Evolutionary conservation across 129 eudicot species (phyloP).

Genomic region (Gnaphalium uliginosum): DNA sequence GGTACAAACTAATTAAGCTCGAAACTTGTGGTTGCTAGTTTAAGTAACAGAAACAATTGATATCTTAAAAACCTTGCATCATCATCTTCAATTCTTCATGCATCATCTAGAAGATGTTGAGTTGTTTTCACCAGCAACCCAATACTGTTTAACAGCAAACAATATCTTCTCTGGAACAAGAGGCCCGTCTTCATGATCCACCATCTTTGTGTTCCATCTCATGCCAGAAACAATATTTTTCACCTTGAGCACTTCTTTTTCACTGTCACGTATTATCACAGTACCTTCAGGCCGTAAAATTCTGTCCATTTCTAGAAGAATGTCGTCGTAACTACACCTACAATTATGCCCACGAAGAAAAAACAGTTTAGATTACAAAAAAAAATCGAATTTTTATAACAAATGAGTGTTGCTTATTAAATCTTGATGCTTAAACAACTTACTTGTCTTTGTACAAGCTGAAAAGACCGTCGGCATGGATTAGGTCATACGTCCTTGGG

Average conservation of each 20-base stretch:
- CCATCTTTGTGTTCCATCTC: constrained; percentile 68
- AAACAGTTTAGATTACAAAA: not conserved
- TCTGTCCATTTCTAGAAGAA: constrained; percentile 79
- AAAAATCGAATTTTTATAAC: not conserved
- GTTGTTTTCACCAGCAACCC: constrained; percentile 69
- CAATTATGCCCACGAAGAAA: constrained; percentile 17
- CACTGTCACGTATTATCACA: constrained; percentile 66
- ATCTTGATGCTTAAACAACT: constrained; percentile 27
- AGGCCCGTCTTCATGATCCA: constrained; percentile 71
- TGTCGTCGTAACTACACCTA: constrained; percentile 67
- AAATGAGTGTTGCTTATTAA: not conserved
- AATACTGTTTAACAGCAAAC: constrained; percentile 65
- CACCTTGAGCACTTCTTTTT: constrained; percentile 48
- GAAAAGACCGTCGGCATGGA: constrained; percentile 66
- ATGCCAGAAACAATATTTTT: constrained; percentile 56
- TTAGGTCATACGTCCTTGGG: constrained; percentile 70
- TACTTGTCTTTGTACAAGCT: constrained; percentile 64
- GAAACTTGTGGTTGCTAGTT: constrained; percentile 19
- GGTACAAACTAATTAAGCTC: not conserved
- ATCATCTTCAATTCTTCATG: not conserved
- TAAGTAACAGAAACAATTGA: constrained; percentile 15
- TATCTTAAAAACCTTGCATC: constrained; percentile 5
- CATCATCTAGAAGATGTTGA: constrained; percentile 38
- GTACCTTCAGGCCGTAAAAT: constrained; percentile 82
- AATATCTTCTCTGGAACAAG: constrained; percentile 57